phyloP scores from a whole-genome alignment of 1,139 yeast species.

The Maudiozyma humilis region DNA sequence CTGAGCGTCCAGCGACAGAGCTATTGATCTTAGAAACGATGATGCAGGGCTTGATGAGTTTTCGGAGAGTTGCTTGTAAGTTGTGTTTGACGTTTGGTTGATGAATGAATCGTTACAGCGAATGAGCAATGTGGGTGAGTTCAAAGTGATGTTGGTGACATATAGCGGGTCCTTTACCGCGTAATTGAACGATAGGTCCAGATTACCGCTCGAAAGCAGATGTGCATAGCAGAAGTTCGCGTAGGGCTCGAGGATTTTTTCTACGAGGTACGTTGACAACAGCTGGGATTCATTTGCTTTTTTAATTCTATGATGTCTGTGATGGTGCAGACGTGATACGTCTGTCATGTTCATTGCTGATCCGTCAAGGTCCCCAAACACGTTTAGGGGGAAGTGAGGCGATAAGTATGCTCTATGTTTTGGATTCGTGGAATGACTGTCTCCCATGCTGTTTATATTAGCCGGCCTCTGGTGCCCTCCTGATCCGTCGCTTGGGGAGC shows the following conservation, averaged over 20 bases:
- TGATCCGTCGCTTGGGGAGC: too few relatives aligned
- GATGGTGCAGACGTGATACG: not conserved
- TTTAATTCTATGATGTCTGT: not conserved
- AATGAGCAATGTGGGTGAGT: conserved; percentile 13
- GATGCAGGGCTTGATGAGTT: conserved; percentile 1
- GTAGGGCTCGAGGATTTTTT: conserved; percentile 9
- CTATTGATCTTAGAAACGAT: not conserved
- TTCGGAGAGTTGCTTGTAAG: not conserved
- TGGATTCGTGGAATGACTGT: not conserved
- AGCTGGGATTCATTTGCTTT: not conserved
- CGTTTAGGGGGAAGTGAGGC: conserved; percentile 1
- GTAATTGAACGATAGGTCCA: conserved; percentile 7
- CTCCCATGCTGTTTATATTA: too few relatives aligned
- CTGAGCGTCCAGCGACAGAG: not conserved
- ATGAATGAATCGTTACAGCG: conserved; percentile 11
- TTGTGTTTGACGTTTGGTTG: not conserved
- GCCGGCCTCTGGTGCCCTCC: too few relatives aligned
- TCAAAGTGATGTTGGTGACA: conserved; percentile 11
- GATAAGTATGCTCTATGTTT: not conserved
- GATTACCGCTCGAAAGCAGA: conserved; percentile 14
- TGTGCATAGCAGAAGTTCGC: conserved; percentile 13
- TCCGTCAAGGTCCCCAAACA: not conserved
- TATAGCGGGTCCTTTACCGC: not conserved
- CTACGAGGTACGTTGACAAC: conserved; percentile 12
- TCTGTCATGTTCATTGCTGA: not conserved